phyloP scores from a whole-genome alignment of 345 rosid species.

The Sonneratia caseolaris region DNA sequence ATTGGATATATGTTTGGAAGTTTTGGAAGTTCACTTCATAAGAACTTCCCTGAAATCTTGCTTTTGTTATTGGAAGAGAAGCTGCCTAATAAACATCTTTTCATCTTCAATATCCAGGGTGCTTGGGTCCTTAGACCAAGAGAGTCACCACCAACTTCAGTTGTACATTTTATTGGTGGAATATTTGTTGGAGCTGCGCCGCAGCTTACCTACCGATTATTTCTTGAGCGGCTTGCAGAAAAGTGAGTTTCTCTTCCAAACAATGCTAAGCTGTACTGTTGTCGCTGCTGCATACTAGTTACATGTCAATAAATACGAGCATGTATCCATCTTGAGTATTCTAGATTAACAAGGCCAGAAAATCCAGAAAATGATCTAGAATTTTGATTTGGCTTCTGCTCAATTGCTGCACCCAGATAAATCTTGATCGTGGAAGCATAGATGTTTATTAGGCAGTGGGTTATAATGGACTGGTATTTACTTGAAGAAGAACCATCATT shows the following conservation, averaged over 20 bases:
- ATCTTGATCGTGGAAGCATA: not conserved
- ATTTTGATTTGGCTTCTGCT: not conserved
- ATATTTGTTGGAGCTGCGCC: conserved; percentile 99
- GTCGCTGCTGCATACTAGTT: not conserved
- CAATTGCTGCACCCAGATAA: not conserved
- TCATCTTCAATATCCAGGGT: conserved; percentile 37
- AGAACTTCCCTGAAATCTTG: not conserved
- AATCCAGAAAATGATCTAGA: not conserved
- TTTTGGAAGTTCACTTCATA: not conserved
- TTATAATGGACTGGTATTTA: conserved; percentile 3
- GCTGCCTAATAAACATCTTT: not conserved
- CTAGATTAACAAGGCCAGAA: not conserved
- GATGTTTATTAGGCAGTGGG: not conserved
- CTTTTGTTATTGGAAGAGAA: not conserved
- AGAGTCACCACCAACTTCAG: conserved; percentile 49
- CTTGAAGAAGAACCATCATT: conserved; percentile 6
- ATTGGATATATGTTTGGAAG: not conserved
- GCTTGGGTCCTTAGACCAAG: conserved; percentile 92
- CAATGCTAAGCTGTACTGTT: not conserved
- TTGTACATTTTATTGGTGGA: conserved; percentile 88
- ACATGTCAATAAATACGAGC: not conserved
- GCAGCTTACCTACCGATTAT: conserved; percentile 84
- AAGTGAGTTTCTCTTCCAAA: conserved; percentile 36
- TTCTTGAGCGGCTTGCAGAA: conserved; percentile 88
- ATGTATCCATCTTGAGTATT: not conserved